Conservation (phyloP, 1,284 basidiomycete genomes). For the Ganoderma meredithae region DNA sequence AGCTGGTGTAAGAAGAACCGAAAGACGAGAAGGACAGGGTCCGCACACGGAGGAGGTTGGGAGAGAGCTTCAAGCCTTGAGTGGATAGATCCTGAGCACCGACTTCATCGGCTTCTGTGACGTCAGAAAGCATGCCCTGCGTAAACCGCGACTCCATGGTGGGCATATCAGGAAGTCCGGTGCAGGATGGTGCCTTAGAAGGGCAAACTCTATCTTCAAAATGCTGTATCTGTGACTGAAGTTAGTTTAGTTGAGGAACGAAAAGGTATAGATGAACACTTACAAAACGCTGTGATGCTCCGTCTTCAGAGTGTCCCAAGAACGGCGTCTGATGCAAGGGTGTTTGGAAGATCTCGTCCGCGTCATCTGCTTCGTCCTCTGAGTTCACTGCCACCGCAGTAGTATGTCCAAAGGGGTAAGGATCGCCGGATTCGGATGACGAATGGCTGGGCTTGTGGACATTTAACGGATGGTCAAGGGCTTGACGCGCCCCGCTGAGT, state of each 20-base stretch:
- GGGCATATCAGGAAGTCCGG: background rate
- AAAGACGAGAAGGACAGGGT: conserved; percentile 31
- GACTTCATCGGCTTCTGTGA: conserved; percentile 26
- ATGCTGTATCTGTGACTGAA: background rate
- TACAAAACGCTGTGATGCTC: conserved; percentile 1
- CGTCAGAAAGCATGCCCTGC: conserved; percentile 23
- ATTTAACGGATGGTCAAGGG: background rate
- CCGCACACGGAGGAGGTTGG: too few relatives aligned
- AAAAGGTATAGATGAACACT: background rate
- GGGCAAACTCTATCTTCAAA: background rate
- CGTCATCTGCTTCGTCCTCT: conserved; percentile 6
- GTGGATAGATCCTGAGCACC: background rate
- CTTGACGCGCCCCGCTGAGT: background rate
- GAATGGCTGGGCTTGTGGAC: background rate
- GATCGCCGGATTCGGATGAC: conserved; percentile 4
- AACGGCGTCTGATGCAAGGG: conserved; percentile 6
- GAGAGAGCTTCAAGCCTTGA: background rate
- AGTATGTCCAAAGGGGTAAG: conserved; percentile 20
- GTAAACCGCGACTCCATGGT: background rate
- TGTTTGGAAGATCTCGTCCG: conserved; percentile 18
- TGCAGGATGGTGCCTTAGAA: background rate
- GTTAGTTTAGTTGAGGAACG: background rate
- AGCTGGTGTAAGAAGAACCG: conserved; percentile 31
- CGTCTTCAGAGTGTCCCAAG: conserved; percentile 2
- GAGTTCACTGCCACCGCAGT: background rate